A percentile compares a stretch with the other conserved stretches of the same genome.
These are phyloP conservation scores for Agarophyton chilense DNA, from an alignment of 23 red algal genomes.

Conservation along the genomic window DNA sequence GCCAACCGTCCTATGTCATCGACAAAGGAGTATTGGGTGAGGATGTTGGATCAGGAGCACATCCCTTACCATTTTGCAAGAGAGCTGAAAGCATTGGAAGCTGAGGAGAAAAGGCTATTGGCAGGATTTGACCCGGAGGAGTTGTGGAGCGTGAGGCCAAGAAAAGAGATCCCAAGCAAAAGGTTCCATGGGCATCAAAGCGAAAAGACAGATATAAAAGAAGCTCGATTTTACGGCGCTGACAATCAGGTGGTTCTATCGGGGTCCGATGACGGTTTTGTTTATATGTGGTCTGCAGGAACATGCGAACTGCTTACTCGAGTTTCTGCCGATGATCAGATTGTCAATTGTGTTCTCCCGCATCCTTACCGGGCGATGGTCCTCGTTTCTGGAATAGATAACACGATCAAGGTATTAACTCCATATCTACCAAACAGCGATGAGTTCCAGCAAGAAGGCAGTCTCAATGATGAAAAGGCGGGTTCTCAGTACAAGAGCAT, in stretches of 20 bases:
- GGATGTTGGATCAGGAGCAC: neutral
- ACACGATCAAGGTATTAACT: conserved; percentile 46
- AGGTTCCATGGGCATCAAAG: conserved; percentile 44
- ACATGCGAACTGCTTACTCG: conserved; percentile 55
- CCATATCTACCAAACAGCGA: neutral
- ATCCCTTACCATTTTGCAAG: conserved; percentile 1
- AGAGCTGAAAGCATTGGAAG: conserved; percentile 22
- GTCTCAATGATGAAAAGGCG: neutral
- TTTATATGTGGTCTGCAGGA: conserved; percentile 56
- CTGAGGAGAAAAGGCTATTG: conserved; percentile 8
- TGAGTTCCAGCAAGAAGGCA: neutral
- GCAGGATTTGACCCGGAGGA: neutral
- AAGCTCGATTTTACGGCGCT: conserved; percentile 54
- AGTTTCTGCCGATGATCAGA: conserved; percentile 49
- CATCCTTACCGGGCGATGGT: conserved; percentile 55
- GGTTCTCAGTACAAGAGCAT: neutral
- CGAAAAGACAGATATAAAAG: conserved; percentile 64
- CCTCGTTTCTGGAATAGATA: conserved; percentile 47
- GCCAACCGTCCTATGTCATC: neutral
- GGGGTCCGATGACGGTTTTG: conserved; percentile 56
- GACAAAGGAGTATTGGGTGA: neutral
- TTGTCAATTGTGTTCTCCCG: conserved; percentile 68
- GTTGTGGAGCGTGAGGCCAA: neutral
- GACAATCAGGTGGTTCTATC: conserved; percentile 65
- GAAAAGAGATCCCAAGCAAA: conserved; percentile 1